phyloP scores from a whole-genome alignment of 1,284 basidiomycete genomes.

The Paramarasmius palmivorus region DNA sequence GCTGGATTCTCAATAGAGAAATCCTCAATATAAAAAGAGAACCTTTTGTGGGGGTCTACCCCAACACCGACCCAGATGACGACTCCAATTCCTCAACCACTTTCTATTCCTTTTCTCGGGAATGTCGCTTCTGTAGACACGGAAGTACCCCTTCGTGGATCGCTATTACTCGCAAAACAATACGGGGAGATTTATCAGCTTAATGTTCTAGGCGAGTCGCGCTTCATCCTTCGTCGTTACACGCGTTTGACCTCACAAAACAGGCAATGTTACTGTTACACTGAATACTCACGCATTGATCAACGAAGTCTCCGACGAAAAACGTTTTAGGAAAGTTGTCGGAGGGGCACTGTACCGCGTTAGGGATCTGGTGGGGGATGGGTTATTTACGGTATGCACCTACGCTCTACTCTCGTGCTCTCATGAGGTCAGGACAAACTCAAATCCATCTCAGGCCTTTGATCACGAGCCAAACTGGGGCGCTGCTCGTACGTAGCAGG shows the following conservation, averaged over 20 bases:
- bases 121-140: slow-evolving; percentile 39
- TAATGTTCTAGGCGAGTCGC: slow-evolving; percentile 35
- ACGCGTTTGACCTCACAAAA: neutral
- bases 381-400: slow-evolving; percentile 38
- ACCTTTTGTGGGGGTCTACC: no score
- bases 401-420: neutral
- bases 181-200: slow-evolving; percentile 51
- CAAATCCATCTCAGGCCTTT: slow-evolving; percentile 27
- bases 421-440: neutral
- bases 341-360: slow-evolving; percentile 34
- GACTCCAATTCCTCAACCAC: slow-evolving; percentile 34
- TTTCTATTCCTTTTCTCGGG: slow-evolving; percentile 45
- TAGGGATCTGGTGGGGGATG: slow-evolving; percentile 44
- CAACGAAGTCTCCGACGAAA: slow-evolving; percentile 46
- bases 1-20: no score
- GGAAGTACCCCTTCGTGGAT: slow-evolving; percentile 40
- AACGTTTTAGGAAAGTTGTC: slow-evolving; percentile 43
- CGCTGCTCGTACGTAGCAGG: slow-evolving; percentile 37
- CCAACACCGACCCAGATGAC: slow-evolving; percentile 22
- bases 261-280: slow-evolving; percentile 31
- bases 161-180: slow-evolving; percentile 39
- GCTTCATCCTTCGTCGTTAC: neutral
- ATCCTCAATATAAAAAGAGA: no score
- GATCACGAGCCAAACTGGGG: slow-evolving; percentile 49
- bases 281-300: slow-evolving; percentile 38